Evolutionary conservation across 805 yeast species (phyloP), one percentile per base, ranked within the genome.

Genomic region (Tetrapisispora fleetii): DNA sequence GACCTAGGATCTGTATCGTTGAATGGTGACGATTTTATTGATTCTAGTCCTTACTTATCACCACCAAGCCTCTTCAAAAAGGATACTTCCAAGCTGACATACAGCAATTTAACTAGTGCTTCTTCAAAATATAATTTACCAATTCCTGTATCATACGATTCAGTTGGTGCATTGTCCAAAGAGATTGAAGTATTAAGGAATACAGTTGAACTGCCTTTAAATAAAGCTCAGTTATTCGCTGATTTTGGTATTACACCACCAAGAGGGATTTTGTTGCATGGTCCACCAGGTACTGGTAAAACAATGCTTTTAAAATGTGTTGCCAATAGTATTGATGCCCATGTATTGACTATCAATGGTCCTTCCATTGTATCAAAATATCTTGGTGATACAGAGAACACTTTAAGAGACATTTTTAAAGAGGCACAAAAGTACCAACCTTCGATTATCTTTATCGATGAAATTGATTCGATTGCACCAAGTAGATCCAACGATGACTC

Each of bases 261-360:
- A 14, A 73, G 96, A 49, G 99, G 99, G 35, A 80, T 91, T n/a
- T 68, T 91, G 16, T 67, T 91, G 13, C 95, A 91, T 67, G 99
- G 99, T 0, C 95, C 97, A 2, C 93, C 98, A 2, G 99, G 99
- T 3, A 91, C 97, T 0, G 99, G 99, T 46, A 91, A 91, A 63
- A 85, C 97, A 1, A 79, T 90, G 87, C 73, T 93, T 8, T 71
- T 93, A 36, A 76, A 85, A 48, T 83, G 95, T 27, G 80, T 91
- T 10, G 95, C 96, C 0, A 74, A 79, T 52, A 91, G 84, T 50
- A 71, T 77, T 1, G 76, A 83, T 52, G 95, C 95, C 0, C 99
- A 91, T 64, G 80, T 91, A 0, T 72, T 93, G 41, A 81, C 85
- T 2, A 83, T 93, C 22, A 85, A 85, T 62, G 96, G 97, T 0